phyloP scores from a whole-genome alignment of 345 rosid species.

The Psidium guajava region DNA sequence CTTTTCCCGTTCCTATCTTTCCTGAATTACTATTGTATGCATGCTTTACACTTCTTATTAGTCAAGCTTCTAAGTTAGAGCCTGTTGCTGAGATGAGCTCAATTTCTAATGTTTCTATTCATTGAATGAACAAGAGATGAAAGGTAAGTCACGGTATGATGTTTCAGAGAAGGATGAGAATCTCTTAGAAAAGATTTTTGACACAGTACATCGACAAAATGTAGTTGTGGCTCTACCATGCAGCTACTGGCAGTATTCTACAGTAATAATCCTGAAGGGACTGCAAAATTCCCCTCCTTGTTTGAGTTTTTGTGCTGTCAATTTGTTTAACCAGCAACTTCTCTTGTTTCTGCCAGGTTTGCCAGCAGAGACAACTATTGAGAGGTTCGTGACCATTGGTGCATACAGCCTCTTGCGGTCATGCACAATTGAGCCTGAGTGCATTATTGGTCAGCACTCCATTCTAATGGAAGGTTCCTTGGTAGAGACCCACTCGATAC shows the following conservation, averaged over 20 bases:
- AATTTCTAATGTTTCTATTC: not conserved
- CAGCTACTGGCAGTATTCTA: not conserved
- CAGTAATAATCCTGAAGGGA: not conserved
- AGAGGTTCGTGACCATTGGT: constrained; percentile 87
- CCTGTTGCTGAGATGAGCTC: not conserved
- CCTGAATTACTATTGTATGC: not conserved
- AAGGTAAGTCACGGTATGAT: not conserved
- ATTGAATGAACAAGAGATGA: not conserved
- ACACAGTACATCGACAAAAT: not conserved
- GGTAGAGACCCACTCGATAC: constrained; percentile 80
- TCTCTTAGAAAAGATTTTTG: not conserved
- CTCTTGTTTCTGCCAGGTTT: constrained; percentile 44
- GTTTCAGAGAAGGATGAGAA: not conserved
- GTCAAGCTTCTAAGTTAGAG: not conserved
- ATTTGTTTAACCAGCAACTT: not conserved
- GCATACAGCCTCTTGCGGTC: constrained; percentile 80
- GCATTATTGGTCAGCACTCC: constrained; percentile 93
- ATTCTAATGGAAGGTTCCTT: constrained; percentile 97
- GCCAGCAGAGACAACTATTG: constrained; percentile 81
- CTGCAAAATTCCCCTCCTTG: not conserved
- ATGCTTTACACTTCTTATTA: not conserved
- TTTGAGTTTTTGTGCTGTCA: not conserved
- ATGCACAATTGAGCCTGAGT: constrained; percentile 96
- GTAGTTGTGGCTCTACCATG: not conserved
- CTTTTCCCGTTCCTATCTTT: not conserved